Evolutionary conservation across 176 grass and related monocot species (phyloP).

Genomic region (Rhynchospora tenuis): DNA sequence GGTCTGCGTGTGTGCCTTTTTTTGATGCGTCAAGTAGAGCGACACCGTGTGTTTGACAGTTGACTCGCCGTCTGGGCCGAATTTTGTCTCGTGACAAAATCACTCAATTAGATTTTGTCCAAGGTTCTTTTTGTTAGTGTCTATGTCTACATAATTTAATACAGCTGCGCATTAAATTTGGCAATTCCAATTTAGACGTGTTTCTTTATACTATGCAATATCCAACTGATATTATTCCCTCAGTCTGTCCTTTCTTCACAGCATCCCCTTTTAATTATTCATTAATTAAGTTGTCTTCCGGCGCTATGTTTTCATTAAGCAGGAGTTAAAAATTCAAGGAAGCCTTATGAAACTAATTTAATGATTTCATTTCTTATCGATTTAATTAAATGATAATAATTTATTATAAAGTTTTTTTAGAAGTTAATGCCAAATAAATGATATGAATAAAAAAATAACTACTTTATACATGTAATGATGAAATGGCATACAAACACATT

Average conservation of each 20-base stretch:
- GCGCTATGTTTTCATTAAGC: not conserved
- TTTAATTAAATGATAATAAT: too few relatives aligned
- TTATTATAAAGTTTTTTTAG: too few relatives aligned
- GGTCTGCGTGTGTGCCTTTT: not conserved
- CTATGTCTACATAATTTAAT: not conserved
- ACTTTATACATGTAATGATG: too few relatives aligned
- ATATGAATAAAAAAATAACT: too few relatives aligned
- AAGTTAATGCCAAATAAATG: too few relatives aligned
- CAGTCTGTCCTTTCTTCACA: not conserved
- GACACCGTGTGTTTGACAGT: not conserved
- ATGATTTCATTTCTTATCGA: too few relatives aligned
- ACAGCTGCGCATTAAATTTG: not conserved
- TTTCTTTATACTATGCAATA: not conserved
- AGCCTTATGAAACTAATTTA: too few relatives aligned
- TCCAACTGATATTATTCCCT: not conserved
- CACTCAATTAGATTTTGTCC: not conserved
- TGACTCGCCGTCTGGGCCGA: not conserved
- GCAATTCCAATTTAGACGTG: not conserved
- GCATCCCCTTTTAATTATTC: not conserved
- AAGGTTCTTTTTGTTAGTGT: conserved; percentile 14
- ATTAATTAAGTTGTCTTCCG: not conserved
- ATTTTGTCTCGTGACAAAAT: not conserved
- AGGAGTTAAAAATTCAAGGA: too few relatives aligned
- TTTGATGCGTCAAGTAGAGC: not conserved
- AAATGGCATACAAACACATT: too few relatives aligned